A percentile compares a stretch with the other conserved stretches of the same genome.
phyloP scores from a whole-genome alignment of 2,329 filamentous ascomycete species.

The Fusarium oxysporum region DNA sequence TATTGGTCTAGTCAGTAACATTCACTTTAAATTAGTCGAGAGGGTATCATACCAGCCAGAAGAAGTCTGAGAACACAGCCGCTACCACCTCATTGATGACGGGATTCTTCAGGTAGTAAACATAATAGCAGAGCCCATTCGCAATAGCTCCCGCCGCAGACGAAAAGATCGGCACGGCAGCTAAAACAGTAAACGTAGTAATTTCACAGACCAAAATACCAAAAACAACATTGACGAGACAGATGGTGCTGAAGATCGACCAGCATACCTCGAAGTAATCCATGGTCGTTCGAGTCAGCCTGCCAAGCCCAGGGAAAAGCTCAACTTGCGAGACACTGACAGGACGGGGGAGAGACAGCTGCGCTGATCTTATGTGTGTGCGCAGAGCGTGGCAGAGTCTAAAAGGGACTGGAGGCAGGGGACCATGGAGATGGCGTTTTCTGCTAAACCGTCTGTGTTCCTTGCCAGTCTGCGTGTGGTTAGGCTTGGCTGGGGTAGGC shows the following conservation, averaged over 20 bases:
- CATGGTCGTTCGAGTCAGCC: conserved; percentile 6
- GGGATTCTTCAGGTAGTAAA: conserved; percentile 49
- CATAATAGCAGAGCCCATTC: conserved; percentile 56
- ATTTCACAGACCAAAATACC: conserved; percentile 54
- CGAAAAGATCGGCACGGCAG: conserved; percentile 53
- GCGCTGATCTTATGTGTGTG: background rate
- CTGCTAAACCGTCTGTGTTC: background rate
- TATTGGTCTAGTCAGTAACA: conserved; percentile 4
- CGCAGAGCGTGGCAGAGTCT: background rate
- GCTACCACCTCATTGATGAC: conserved; percentile 47
- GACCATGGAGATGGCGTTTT: background rate
- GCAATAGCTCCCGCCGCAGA: conserved; percentile 53
- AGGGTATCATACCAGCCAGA: conserved; percentile 52
- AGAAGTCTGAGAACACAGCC: conserved; percentile 53
- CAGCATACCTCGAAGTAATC: conserved; percentile 54
- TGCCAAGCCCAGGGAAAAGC: background rate
- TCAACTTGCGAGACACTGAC: background rate
- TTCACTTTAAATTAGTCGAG: accelerated
- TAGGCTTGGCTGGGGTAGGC: background rate
- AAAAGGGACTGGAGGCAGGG: background rate
- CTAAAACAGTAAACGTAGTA: conserved; percentile 50
- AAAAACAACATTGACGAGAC: conserved; percentile 53
- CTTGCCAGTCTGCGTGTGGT: background rate
- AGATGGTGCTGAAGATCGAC: conserved; percentile 57
- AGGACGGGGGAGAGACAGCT: background rate